Conservation (phyloP, 2,329 filamentous ascomycete genomes). For the Penicillium janthinellum region DNA sequence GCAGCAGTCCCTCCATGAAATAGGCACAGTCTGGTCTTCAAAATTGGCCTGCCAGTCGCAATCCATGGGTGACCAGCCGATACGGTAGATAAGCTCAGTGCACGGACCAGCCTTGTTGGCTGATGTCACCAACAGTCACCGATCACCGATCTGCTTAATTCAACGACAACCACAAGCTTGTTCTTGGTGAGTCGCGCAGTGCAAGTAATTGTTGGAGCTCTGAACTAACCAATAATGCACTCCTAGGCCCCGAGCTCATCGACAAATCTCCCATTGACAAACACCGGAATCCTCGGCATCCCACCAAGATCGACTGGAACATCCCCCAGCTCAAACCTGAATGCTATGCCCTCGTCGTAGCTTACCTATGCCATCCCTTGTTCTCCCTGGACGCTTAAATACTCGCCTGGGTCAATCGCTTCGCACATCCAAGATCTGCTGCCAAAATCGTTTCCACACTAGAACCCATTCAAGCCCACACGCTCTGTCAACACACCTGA, state of each 20-base stretch:
- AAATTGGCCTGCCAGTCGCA: background rate
- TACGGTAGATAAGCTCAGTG: background rate
- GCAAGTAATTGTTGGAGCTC: background rate
- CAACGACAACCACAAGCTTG: background rate
- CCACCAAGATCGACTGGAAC: background rate
- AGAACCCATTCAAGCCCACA: too few species aligned
- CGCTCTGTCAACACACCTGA: slow-evolving; percentile 3
- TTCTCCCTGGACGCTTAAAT: background rate
- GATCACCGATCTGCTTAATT: background rate
- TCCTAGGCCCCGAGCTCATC: background rate
- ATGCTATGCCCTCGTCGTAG: background rate
- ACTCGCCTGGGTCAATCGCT: background rate
- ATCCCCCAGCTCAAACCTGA: background rate
- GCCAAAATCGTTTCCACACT: background rate
- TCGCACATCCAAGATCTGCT: background rate
- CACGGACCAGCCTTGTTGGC: background rate
- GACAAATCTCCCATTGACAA: background rate
- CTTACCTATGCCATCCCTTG: background rate
- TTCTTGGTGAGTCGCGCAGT: background rate
- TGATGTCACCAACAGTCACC: slow-evolving; percentile 4
- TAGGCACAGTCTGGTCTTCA: background rate
- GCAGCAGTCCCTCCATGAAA: background rate
- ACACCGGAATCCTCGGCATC: background rate
- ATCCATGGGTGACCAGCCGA: background rate
- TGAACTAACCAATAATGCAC: background rate